phyloP scores from a whole-genome alignment of 306 rosid genomes.

The Fragaria ananassa region DNA sequence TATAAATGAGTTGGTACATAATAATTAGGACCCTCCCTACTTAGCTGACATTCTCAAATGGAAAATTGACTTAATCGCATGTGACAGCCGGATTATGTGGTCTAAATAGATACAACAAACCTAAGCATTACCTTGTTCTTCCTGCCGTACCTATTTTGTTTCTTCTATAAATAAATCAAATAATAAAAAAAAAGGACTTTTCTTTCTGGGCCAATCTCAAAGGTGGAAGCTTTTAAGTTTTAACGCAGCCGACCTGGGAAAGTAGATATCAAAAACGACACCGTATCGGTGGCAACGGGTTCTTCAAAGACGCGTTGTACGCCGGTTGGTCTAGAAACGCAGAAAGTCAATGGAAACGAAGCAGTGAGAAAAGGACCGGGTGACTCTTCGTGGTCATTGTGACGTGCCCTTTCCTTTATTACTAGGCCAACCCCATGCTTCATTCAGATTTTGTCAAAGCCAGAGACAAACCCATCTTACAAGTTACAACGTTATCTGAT shows the following conservation, averaged over 20 bases:
- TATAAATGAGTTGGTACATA: not conserved
- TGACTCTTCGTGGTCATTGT: not conserved
- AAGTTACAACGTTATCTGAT: not conserved
- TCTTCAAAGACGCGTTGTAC: not conserved
- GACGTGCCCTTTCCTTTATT: not conserved
- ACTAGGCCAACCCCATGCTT: not conserved
- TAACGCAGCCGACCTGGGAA: not conserved
- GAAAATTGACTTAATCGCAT: not conserved
- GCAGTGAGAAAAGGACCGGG: not conserved
- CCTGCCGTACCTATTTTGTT: not conserved
- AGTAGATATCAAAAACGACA: not conserved
- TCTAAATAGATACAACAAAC: conserved; percentile 1
- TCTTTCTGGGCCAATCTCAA: not conserved
- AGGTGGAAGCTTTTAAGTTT: not conserved
- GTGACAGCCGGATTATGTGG: conserved; percentile 10
- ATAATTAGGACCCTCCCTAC: not conserved
- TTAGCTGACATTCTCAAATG: not conserved
- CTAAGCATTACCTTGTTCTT: not conserved
- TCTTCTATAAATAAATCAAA: not conserved
- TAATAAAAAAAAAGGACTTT: not conserved
- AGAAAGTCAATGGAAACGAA: not conserved
- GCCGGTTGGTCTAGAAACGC: not conserved
- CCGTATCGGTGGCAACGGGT: conserved; percentile 6
- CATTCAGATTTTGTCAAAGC: not conserved
- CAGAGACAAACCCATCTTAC: not conserved